Conservation (phyloP, 306 rosid species). For the Malus domestica region ASM211411v1 NC_041797.1:12694501-12695000, state of each 20-base stretch:
- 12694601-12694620: not conserved
- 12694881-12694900: not conserved
- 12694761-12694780: not conserved
- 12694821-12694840: not conserved
- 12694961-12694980: not conserved
- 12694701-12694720: not conserved
- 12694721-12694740: not conserved
- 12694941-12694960: not conserved
- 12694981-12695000: slow-evolving; percentile 36
- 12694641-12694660: not conserved
- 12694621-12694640: not conserved
- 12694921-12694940: not conserved
- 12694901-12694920: not conserved
- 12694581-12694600: not conserved
- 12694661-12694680: not conserved
- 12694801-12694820: no score
- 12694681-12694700: not conserved
- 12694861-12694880: not conserved
- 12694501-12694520: not conserved
- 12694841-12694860: not conserved
- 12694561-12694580: not conserved
- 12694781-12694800: not conserved
- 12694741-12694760: not conserved
- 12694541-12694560: not conserved
- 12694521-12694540: not conserved